A percentile compares a stretch with the other conserved stretches of the same genome.
Evolutionary conservation across 192 early-diverging fungal genomes (phyloP).

Genomic region (Thoreauomyces humboldtii): DNA sequence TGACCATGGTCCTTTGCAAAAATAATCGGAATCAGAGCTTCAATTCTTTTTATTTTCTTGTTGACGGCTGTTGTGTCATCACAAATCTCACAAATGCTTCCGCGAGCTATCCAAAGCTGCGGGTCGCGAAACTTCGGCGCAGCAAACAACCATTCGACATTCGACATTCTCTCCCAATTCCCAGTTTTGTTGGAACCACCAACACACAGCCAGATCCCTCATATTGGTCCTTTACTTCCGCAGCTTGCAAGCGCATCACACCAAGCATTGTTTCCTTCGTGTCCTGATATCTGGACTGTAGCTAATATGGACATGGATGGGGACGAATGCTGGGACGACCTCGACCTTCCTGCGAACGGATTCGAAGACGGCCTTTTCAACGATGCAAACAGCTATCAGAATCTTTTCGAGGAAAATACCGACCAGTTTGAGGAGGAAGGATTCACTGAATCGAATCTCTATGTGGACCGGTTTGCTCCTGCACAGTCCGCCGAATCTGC

Average conservation of each 20-base stretch:
- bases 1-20: too few species aligned
- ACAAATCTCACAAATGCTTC: not conserved
- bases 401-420: not conserved
- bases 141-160: too few species aligned
- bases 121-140: not conserved
- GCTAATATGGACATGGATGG: too few species aligned
- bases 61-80: not conserved
- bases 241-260: not conserved
- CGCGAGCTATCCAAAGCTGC: not conserved
- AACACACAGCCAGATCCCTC: not conserved
- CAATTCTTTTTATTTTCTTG: too few species aligned
- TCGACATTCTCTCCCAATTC: too few species aligned
- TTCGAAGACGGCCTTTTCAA: not conserved
- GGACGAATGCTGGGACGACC: constrained; percentile 21
- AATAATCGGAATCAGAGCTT: too few species aligned
- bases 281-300: too few species aligned
- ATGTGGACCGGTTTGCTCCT: not conserved
- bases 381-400: not conserved
- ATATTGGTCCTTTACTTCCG: not conserved
- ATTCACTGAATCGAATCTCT: too few species aligned
- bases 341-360: constrained; percentile 19
- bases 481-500: not conserved
- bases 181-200: not conserved
- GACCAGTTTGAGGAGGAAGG: too few species aligned
- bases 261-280: not conserved